A percentile compares a stretch with the other conserved stretches of the same genome.
phyloP scores from a whole-genome alignment of 129 eudicot genomes.

The Tanacetum coccineum region DNA sequence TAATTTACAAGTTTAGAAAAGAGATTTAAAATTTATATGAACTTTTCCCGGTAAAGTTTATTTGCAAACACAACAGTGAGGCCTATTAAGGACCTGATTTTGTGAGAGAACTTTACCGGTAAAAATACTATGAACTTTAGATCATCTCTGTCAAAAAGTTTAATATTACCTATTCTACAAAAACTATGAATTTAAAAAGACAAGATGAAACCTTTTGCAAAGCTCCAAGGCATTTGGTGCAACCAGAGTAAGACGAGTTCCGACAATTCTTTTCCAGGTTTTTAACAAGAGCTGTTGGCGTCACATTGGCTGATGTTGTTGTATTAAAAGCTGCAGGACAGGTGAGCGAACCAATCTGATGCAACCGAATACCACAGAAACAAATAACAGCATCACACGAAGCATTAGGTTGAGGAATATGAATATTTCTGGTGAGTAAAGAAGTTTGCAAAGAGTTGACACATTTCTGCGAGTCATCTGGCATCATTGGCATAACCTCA shows the following conservation, averaged over 20 bases:
- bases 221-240: conserved; percentile 91
- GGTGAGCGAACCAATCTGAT: conserved; percentile 66
- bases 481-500: conserved; percentile 80
- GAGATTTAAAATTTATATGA: too few species aligned
- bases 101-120: too few species aligned
- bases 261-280: conserved; percentile 69
- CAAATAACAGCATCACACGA: conserved; percentile 89
- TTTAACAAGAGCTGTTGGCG: conserved; percentile 75
- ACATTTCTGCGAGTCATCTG: conserved; percentile 94
- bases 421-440: conserved; percentile 49
- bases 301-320: conserved; percentile 48
- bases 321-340: conserved; percentile 80
- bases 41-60: too few species aligned
- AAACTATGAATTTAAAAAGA: neutral
- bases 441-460: conserved; percentile 78
- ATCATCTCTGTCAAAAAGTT: too few species aligned
- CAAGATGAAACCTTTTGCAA: conserved; percentile 54
- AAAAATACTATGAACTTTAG: too few species aligned
- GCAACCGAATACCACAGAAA: conserved; percentile 86
- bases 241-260: conserved; percentile 83
- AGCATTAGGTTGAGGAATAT: conserved; percentile 67
- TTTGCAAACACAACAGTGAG: too few species aligned
- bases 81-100: too few species aligned
- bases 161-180: too few species aligned
- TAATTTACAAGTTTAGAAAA: too few species aligned